Percentiles rank a stretch among this genome's conserved stretches.
phyloP scores from a whole-genome alignment of 2,329 filamentous ascomycete species.

The Colletotrichum sojae region DNA sequence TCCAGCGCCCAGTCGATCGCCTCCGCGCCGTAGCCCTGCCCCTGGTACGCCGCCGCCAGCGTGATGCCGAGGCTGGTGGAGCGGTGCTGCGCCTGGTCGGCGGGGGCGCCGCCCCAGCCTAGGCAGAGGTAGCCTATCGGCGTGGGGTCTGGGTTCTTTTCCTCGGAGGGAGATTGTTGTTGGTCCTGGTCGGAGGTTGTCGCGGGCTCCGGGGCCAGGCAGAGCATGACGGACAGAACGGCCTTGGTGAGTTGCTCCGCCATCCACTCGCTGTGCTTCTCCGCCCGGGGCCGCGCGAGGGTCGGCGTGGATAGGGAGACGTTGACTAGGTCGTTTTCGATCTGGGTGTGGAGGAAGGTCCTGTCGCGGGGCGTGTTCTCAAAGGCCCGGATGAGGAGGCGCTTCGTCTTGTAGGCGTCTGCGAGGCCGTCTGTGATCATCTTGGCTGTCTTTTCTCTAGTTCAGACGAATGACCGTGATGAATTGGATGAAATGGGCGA shows the following conservation, averaged over 20 bases:
- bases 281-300: background rate
- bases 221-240: constrained; percentile 1
- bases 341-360: constrained; percentile 3
- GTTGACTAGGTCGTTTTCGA: constrained; percentile 13
- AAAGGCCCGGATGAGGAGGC: constrained; percentile 4
- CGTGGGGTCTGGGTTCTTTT: accelerated
- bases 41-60: background rate
- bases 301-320: background rate
- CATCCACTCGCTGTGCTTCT: background rate
- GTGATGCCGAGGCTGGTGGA: background rate
- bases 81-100: background rate
- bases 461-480: background rate
- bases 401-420: background rate
- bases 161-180: background rate
- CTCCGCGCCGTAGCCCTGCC: background rate
- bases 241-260: background rate
- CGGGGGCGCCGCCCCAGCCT: background rate
- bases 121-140: background rate
- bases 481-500: too few species aligned
- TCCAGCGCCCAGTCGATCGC: constrained; percentile 11
- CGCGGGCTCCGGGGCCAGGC: background rate
- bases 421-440: constrained; percentile 4
- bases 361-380: constrained; percentile 15
- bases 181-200: too few species aligned
- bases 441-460: background rate